A percentile compares a stretch with the other conserved stretches of the same genome.
These are phyloP conservation scores for Globisporangium camurandrum DNA, from an alignment of 352 stramenopile species.

Conservation along the genomic window DNA sequence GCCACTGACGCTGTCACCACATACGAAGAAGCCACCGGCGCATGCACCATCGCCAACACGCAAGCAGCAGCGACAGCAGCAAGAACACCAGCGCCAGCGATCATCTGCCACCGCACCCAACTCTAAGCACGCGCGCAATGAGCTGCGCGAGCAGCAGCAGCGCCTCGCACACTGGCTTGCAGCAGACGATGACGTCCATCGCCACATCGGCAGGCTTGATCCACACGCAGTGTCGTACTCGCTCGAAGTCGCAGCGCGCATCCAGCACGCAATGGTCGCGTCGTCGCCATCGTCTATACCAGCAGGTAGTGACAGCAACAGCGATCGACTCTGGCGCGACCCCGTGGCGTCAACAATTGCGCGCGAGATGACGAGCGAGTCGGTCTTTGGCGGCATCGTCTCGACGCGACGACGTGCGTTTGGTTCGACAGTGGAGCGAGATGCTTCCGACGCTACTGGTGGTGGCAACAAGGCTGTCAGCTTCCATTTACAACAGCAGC, in stretches of 20 bases:
- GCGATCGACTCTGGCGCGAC: conserved; percentile 31
- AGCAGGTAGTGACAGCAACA: too few species aligned
- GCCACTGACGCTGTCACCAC: too few species aligned
- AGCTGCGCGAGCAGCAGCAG: conserved; percentile 9
- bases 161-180: conserved; percentile 10
- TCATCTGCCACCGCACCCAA: background rate
- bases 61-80: background rate
- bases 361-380: conserved; percentile 47
- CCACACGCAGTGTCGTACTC: conserved; percentile 15
- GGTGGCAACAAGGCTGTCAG: too few species aligned
- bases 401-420: conserved; percentile 28
- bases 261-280: conserved; percentile 19
- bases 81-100: background rate
- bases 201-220: conserved; percentile 11
- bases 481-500: too few species aligned
- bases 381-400: conserved; percentile 36
- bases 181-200: background rate
- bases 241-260: conserved; percentile 25
- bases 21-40: too few species aligned
- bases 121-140: conserved; percentile 3
- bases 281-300: too few species aligned
- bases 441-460: too few species aligned
- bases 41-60: background rate
- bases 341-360: conserved; percentile 40
- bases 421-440: too few species aligned